Evolutionary conservation across 192 early-diverging fungal species (phyloP).

Genomic region (Funneliformis mosseae): DNA sequence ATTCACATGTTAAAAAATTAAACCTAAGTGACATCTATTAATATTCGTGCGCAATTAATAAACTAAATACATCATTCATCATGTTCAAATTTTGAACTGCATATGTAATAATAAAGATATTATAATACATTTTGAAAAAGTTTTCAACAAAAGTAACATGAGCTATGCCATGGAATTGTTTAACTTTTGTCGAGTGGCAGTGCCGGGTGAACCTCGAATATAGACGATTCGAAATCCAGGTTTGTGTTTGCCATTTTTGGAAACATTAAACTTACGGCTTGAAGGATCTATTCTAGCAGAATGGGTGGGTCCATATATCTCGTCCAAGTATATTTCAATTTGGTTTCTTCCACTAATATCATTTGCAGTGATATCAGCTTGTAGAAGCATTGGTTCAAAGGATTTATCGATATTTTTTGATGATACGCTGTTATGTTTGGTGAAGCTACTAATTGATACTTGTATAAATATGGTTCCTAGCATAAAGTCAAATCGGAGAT

Average conservation of each 20-base stretch:
- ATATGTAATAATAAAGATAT: too few relatives aligned
- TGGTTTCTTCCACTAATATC: slow-evolving; percentile 33
- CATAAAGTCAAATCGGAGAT: slow-evolving; percentile 43
- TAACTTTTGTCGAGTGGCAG: slow-evolving; percentile 21
- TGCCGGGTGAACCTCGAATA: slow-evolving; percentile 36
- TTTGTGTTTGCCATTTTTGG: slow-evolving; percentile 25
- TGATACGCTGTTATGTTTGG: slow-evolving; percentile 28
- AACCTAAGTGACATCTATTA: too few relatives aligned
- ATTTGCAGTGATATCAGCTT: too few relatives aligned
- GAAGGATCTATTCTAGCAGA: slow-evolving; percentile 28
- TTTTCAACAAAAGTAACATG: slow-evolving; percentile 40
- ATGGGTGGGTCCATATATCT: slow-evolving; percentile 38
- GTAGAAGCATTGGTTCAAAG: slow-evolving; percentile 34
- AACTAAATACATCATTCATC: too few relatives aligned
- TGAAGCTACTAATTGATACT: slow-evolving; percentile 38
- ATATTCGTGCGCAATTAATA: too few relatives aligned
- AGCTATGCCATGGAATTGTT: slow-evolving; percentile 31
- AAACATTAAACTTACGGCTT: slow-evolving; percentile 38
- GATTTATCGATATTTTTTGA: slow-evolving; percentile 35
- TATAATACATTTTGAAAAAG: slow-evolving; percentile 33
- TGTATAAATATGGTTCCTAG: slow-evolving; percentile 41
- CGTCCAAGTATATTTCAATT: slow-evolving; percentile 37
- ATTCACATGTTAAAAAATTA: too few relatives aligned
- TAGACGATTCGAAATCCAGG: slow-evolving; percentile 41
- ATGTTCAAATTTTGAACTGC: too few relatives aligned